A percentile compares a stretch with the other conserved stretches of the same genome.
Conservation (phyloP, 495 filamentous ascomycete species). For the Aspergillus coremiiformis region DNA sequence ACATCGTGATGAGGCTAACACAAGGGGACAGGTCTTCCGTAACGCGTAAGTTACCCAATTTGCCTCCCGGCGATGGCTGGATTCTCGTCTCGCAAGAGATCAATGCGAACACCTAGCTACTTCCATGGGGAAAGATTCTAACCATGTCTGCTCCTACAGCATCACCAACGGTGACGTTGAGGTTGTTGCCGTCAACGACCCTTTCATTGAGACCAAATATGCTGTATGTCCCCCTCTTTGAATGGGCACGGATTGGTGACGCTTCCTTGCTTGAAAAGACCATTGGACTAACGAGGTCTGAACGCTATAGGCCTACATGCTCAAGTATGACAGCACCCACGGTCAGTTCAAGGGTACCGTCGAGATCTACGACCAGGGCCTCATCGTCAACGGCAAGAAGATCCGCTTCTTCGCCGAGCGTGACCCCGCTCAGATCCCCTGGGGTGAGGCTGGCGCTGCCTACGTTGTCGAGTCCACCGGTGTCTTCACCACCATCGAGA, state of each 20-base stretch:
- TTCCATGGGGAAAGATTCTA: constrained; percentile 15
- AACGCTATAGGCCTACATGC: constrained; percentile 79
- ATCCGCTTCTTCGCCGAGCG: constrained; percentile 93
- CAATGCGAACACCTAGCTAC: background rate
- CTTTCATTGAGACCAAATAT: constrained; percentile 97
- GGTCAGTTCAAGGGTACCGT: constrained; percentile 92
- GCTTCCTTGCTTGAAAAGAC: background rate
- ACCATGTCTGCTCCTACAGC: constrained; percentile 45
- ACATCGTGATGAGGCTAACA: constrained; percentile 17
- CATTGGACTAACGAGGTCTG: constrained; percentile 7
- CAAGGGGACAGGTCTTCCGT: constrained; percentile 53
- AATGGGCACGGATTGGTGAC: no score
- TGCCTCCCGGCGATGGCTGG: constrained; percentile 3
- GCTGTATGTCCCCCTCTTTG: constrained; percentile 67
- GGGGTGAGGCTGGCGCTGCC: constrained; percentile 78
- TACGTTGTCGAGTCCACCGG: constrained; percentile 99
- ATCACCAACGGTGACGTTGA: constrained; percentile 77
- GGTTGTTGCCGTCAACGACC: constrained; percentile 95
- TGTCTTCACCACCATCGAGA: constrained; percentile 98
- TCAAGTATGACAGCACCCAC: constrained; percentile 97
- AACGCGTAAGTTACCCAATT: constrained; percentile 56
- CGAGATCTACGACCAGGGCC: constrained; percentile 62
- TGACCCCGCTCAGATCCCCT: constrained; percentile 87
- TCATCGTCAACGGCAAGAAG: constrained; percentile 90
- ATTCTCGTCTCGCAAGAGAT: background rate